Evolutionary conservation across 306 rosid species (phyloP).

Genomic region (Cucurbita ficifolia): DNA sequence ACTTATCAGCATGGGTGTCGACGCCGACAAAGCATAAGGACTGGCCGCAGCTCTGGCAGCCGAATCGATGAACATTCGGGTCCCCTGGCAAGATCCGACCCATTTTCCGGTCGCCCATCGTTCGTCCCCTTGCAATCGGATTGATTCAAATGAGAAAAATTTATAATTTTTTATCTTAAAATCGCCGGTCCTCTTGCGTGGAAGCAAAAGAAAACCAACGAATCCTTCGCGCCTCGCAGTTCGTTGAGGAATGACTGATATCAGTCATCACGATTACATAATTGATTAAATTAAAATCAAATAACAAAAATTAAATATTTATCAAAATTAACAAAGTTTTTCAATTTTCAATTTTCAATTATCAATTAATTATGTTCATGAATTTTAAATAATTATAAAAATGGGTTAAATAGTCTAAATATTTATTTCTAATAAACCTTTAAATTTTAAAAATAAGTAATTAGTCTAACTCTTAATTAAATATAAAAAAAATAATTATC

Average conservation of each 20-base stretch:
- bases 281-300: too few relatives aligned
- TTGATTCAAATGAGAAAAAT: neutral
- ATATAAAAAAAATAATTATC: too few relatives aligned
- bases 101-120: conserved; percentile 26
- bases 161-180: neutral
- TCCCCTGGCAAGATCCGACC: conserved; percentile 64
- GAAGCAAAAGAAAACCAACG: neutral
- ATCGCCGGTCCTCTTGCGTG: neutral
- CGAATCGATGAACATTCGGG: conserved; percentile 70
- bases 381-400: too few relatives aligned
- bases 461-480: too few relatives aligned
- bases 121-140: neutral
- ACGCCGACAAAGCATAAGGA: conserved; percentile 71
- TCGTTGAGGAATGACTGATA: neutral
- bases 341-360: too few relatives aligned
- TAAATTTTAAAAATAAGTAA: too few relatives aligned
- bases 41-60: conserved; percentile 86
- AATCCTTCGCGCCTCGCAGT: neutral
- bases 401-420: too few relatives aligned
- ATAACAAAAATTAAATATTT: too few relatives aligned
- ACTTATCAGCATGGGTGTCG: conserved; percentile 76
- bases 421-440: too few relatives aligned
- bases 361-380: too few relatives aligned
- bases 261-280: neutral
- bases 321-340: too few relatives aligned